A percentile compares a stretch with the other conserved stretches of the same genome.
Conservation (phyloP, 306 rosid species). For the Sicyos edulis region DNA sequence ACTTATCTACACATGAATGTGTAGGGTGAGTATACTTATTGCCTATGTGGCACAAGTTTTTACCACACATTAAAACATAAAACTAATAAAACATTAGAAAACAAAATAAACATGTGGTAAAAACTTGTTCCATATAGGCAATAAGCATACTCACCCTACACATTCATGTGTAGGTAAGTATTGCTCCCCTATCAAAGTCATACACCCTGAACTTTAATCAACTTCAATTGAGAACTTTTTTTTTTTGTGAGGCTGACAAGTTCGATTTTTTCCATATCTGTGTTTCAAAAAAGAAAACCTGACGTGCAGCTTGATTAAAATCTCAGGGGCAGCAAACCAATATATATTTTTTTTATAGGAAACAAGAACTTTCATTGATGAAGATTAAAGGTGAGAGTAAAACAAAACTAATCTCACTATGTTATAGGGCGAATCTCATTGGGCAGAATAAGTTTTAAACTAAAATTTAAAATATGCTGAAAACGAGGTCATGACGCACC, state of each 20-base stretch:
- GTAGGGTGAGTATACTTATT: too few relatives aligned
- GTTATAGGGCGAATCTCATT: background rate
- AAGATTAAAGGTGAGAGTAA: conserved; percentile 4
- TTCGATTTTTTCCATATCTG: background rate
- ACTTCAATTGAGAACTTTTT: background rate
- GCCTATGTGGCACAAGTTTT: too few relatives aligned
- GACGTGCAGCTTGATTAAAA: conserved; percentile 3
- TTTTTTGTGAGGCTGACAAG: background rate
- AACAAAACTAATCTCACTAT: background rate
- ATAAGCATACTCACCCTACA: too few relatives aligned
- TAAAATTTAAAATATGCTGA: background rate
- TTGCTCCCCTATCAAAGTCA: background rate
- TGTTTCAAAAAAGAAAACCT: background rate
- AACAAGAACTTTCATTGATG: too few relatives aligned
- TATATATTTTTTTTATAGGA: too few relatives aligned
- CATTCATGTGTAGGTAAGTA: too few relatives aligned
- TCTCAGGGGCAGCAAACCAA: background rate
- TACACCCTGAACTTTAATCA: background rate
- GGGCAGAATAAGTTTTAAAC: background rate
- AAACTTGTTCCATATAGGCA: too few relatives aligned
- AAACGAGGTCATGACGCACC: background rate
- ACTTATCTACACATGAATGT: too few relatives aligned
- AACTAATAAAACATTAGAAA: too few relatives aligned
- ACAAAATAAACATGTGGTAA: too few relatives aligned
- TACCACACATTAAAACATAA: too few relatives aligned